phyloP scores from a whole-genome alignment of 768 basidiomycete genomes.

The Pleurotus platypus region DNA sequence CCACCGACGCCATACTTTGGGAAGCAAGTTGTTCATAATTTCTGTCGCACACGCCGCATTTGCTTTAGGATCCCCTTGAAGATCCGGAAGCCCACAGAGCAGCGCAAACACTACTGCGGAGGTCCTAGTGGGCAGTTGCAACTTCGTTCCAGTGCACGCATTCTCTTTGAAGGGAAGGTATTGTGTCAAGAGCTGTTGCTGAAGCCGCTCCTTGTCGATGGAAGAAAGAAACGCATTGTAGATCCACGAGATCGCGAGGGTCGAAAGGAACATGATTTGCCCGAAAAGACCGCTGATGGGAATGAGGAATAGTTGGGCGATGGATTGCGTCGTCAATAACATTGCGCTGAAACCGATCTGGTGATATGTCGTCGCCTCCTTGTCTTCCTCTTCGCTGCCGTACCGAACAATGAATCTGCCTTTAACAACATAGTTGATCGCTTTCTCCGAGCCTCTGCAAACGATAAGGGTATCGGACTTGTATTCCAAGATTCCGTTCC shows the following conservation, averaged over 20 bases:
- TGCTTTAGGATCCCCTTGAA: too few species aligned
- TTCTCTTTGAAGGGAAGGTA: too few species aligned
- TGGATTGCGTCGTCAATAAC: conserved; percentile 24
- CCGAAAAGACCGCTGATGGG: conserved; percentile 27
- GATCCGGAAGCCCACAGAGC: too few species aligned
- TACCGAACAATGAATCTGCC: conserved; percentile 19
- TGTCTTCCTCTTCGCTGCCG: not conserved
- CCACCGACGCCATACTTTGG: too few species aligned
- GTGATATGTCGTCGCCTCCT: conserved; percentile 12
- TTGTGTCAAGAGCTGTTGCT: not conserved
- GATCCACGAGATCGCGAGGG: conserved; percentile 24
- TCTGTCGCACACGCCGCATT: too few species aligned
- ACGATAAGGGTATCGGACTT: conserved; percentile 15
- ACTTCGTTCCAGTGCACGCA: too few species aligned
- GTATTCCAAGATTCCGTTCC: conserved; percentile 22
- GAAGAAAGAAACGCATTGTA: conserved; percentile 24
- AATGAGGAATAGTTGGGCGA: conserved; percentile 29
- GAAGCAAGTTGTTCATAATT: too few species aligned
- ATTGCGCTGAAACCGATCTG: conserved; percentile 21
- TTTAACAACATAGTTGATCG: conserved; percentile 21
- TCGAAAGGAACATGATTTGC: conserved; percentile 26
- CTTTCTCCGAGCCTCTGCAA: conserved; percentile 19
- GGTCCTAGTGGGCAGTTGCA: too few species aligned
- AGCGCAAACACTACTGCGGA: too few species aligned
- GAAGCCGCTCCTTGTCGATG: conserved; percentile 3